Base-by-base conservation (phyloP, 176 grass and related monocot genomes). In the Triticum timopheevii region DNA sequence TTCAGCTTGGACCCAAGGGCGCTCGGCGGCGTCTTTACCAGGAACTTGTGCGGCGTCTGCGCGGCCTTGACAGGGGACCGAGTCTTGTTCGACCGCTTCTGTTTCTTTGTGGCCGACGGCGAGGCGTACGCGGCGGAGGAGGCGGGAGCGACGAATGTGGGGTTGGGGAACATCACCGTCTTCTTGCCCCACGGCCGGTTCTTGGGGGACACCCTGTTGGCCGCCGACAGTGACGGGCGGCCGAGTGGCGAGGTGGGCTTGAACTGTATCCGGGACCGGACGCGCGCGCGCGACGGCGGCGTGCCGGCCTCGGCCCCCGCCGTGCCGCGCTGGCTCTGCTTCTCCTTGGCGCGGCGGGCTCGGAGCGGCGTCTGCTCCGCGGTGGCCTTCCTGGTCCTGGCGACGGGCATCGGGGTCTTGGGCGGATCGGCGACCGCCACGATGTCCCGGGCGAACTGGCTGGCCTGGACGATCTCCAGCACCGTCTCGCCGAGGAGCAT, bases 131-230 rank as follows among this genome's bases (percentile, higher is more conserved):
- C 25, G 38, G 95, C 15, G 52, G 81, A 27, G 50, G 87, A 88
- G 15, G 83, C 56, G 27, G 91, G 71, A 25, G 80, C 13, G 54
- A 77, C 4, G 82, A 98, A 95, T 10, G 34, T 11, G 8, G 90
- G 84, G 27, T 98, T 98, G 25, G 96, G 93, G 61, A 98, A 98
- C 81, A 98, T 92, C 71, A 98, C 96, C 13, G 92, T 68, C 85
- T 98, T 98, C 87, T 90, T 95, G 3, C 76, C 93, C 92, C 93
- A 98, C 2, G 90, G 96, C 42, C 88, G 66, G 77, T 96, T 90
- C 76, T 89, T 92, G 7, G 95, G 96, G 3, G 92, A 98, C 3
- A 96, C 84, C 39, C 92, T 82, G 74, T 94, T 92, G 0, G 84
- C 92, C 2, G 86, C 80, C 1, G 73, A 76, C 15, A 59, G 19